Evolutionary conservation across 1,284 basidiomycete species (phyloP).

Genomic region (Ustilago trichophora): DNA sequence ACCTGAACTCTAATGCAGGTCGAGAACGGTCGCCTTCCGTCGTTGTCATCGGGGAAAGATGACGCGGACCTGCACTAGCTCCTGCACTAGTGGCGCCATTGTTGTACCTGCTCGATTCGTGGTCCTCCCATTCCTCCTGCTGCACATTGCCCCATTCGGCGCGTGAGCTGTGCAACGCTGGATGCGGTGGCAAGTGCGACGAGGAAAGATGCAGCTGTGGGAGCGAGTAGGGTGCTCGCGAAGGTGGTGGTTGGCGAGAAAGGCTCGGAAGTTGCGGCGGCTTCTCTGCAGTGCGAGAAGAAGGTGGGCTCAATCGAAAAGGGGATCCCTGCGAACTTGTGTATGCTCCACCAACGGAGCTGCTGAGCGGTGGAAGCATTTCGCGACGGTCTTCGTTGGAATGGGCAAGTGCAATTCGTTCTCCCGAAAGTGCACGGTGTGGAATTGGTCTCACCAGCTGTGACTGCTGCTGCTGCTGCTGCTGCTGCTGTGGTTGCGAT

Average conservation of each 20-base stretch:
- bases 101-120: neutral
- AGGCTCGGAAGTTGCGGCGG: slow-evolving; percentile 23
- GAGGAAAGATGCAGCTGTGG: no score
- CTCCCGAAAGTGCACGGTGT: slow-evolving; percentile 5
- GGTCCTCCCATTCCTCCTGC: slow-evolving; percentile 4
- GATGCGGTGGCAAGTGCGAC: slow-evolving; percentile 5
- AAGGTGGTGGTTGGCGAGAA: slow-evolving; percentile 3
- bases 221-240: slow-evolving; percentile 2
- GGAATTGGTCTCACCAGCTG: slow-evolving; percentile 14
- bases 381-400: no score
- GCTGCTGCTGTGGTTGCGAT: neutral
- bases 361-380: slow-evolving; percentile 14
- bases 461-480: no score
- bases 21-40: slow-evolving; percentile 9
- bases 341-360: no score
- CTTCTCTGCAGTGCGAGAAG: neutral
- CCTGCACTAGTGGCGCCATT: no score
- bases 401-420: neutral
- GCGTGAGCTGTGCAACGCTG: no score
- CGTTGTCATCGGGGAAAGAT: slow-evolving; percentile 5
- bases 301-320: slow-evolving; percentile 13
- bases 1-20: slow-evolving; percentile 20
- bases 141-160: no score
- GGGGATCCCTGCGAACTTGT: no score
- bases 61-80: neutral